Base-by-base conservation (phyloP, 1,284 basidiomycete species). In the Grifola frondosa region DNA sequence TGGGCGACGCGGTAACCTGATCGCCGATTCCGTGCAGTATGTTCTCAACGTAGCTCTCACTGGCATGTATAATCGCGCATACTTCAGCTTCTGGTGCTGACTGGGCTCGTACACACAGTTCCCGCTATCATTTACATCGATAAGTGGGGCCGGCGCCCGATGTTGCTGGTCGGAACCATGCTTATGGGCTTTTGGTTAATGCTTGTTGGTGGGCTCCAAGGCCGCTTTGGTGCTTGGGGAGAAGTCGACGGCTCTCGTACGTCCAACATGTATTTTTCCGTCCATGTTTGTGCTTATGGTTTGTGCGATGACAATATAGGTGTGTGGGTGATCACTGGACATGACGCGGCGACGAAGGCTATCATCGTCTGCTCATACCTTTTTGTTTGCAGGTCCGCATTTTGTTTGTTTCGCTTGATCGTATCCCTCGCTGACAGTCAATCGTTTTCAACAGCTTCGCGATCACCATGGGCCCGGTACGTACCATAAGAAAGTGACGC, bases 91-190 rank as follows among this genome's bases (percentile, higher is more conserved):
- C 2, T 30, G 15, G 26, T 31, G 15, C 15, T 23, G 24, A 15
- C 34, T 30, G 19, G 10, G 11, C 19, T 24, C 28, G 17, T 38
- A 4, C 16, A 13, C 33, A 11, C 22, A 53, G 68, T 88, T 24
- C 86, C 87, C 9, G 84, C 86, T 0, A 86, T 88, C 62, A 67
- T 86, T 57, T 88, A 80, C 66, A 86, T 88, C 54, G 86, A 89
- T 62, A 73, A 68, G 59, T 88, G 85, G 84, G 87, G 87, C 46
- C 82, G 87, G 32, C 76, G 86, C n/a, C 86, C 86, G 6, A 81
- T 89, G 73, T 68, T 88, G 3, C 68, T 89, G 47, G 66, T 65
- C 33, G 86, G 86, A 17, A 78, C 79, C 0, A 62, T 78, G 8
- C 61, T 79, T 43, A 88, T 88, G 87, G 83, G 81, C 31, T 79